Evolutionary conservation across 768 basidiomycete genomes (phyloP).

Genomic region (Tulasnella sp.): DNA sequence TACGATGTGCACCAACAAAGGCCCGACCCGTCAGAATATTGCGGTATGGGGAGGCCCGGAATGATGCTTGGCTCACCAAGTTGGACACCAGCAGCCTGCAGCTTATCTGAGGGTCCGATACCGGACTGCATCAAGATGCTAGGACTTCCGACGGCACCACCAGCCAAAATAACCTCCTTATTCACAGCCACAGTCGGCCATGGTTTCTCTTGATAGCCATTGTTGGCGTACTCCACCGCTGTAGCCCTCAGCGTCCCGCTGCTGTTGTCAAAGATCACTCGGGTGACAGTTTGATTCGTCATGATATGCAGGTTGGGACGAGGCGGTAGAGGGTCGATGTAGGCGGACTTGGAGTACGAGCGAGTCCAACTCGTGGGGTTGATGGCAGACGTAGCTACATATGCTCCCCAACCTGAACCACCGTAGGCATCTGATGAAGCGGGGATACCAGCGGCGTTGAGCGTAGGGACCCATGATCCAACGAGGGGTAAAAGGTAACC

Average conservation of each 20-base stretch:
- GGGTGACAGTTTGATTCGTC: constrained; percentile 61
- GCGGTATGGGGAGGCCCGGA: neutral
- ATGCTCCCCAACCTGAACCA: constrained; percentile 55
- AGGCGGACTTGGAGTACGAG: constrained; percentile 64
- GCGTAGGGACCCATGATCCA: constrained; percentile 59
- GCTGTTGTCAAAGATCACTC: constrained; percentile 49
- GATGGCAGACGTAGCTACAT: constrained; percentile 61
- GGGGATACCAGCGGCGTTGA: constrained; percentile 52
- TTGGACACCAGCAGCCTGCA: constrained; percentile 52
- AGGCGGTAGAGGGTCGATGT: constrained; percentile 66
- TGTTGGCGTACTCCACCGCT: constrained; percentile 55
- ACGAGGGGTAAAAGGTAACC: constrained; percentile 57
- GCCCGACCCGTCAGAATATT: neutral
- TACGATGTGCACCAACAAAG: neutral
- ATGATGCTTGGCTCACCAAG: constrained; percentile 20
- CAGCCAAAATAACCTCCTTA: constrained; percentile 52
- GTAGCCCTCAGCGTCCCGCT: constrained; percentile 47
- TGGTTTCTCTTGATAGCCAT: constrained; percentile 39
- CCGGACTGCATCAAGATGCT: constrained; percentile 62
- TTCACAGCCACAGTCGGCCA: constrained; percentile 55
- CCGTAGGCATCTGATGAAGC: constrained; percentile 50
- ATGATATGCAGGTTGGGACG: constrained; percentile 67
- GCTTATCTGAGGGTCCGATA: constrained; percentile 59
- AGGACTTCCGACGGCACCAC: constrained; percentile 57
- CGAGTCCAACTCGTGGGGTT: constrained; percentile 67